Conservation (phyloP, 208 protist genomes). For the Trypanosoma melophagium region DNA sequence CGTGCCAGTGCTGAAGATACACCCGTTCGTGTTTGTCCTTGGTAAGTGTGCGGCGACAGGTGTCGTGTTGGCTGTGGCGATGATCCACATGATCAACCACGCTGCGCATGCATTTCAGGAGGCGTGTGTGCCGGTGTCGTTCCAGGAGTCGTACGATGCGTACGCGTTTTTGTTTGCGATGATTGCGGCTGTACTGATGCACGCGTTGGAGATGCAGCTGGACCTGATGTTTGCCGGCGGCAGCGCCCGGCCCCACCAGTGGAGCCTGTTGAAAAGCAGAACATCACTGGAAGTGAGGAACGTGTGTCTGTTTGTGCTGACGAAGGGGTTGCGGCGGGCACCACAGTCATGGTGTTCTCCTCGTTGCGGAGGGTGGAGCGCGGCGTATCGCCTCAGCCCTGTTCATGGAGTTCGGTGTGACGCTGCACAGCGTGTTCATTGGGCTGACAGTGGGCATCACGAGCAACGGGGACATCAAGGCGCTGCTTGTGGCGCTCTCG, state of each 20-base stretch:
- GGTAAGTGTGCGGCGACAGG: slow-evolving; percentile 58
- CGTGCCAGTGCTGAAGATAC: slow-evolving; percentile 26
- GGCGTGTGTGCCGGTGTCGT: slow-evolving; percentile 38
- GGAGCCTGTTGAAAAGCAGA: neutral
- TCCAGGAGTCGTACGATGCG: slow-evolving; percentile 38
- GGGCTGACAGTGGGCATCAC: slow-evolving; percentile 56
- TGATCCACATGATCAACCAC: slow-evolving; percentile 69
- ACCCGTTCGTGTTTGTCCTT: slow-evolving; percentile 46
- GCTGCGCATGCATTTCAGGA: slow-evolving; percentile 31
- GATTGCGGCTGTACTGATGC: no score
- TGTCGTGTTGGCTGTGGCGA: slow-evolving; percentile 53
- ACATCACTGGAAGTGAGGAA: no score
- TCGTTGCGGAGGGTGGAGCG: neutral
- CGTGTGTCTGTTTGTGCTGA: no score
- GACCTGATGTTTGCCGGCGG: no score
- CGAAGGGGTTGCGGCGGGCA: no score
- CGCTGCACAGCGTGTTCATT: slow-evolving; percentile 67
- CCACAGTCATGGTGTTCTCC: neutral
- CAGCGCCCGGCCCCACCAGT: no score
- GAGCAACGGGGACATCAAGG: slow-evolving; percentile 25
- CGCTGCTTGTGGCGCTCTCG: slow-evolving; percentile 21
- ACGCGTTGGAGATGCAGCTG: no score
- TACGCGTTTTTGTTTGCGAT: slow-evolving; percentile 61
- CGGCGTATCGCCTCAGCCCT: slow-evolving; percentile 5
- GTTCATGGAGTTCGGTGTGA: slow-evolving; percentile 49